Evolutionary conservation across 2,329 filamentous ascomycete species (phyloP), one percentile per base, ranked within the genome.

Genomic region (Didymella pomorum): DNA sequence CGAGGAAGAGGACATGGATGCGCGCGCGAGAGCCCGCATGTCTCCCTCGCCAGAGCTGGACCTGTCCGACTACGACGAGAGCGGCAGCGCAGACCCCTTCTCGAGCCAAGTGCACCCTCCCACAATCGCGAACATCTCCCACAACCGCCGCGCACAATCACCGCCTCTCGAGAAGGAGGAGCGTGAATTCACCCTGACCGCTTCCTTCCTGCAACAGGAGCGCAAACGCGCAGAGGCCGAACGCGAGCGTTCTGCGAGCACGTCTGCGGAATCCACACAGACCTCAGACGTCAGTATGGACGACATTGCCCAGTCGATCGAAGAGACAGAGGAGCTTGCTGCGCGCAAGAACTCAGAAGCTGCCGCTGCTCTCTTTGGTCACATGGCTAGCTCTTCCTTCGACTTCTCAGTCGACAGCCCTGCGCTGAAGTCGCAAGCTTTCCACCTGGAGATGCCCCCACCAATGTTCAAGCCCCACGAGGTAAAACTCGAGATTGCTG

Each of bases 161-260:
- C 93, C 94, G 50, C 92, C 93, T 16, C 83, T 98, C 35, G 94
- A 98, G 79, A 92, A 91, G 70, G 94, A 98, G 69, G 94, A 98
- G 82, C 91, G 90, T 72, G 95, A 98, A 78, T 99, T 99, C 73
- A 97, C 94, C 7, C 92, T 96, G 79, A 98, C 93, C 1, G 95
- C 95, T 16, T 91, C 92, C 66, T 92, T 89, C 47, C 86, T 98
- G 68, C 91, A 86, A 58, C 82, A 84, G 78, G 84, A 82, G 64
- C 81, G 76, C 62, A 79, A 69, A 73, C 82, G 77, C 60, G 73
- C 71, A 64, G 75, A 69, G 67, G 78, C 66, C 55, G 79, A 71
- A 71, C 75, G 67, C 72, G 61, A 70, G 50, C 79, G 80, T 50
- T 76, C 76, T 54, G 70, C 74, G 35, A 78, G 77, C 56, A 67